phyloP scores from a whole-genome alignment of 1,139 yeast genomes.

The Suhomyces kunorum region DNA sequence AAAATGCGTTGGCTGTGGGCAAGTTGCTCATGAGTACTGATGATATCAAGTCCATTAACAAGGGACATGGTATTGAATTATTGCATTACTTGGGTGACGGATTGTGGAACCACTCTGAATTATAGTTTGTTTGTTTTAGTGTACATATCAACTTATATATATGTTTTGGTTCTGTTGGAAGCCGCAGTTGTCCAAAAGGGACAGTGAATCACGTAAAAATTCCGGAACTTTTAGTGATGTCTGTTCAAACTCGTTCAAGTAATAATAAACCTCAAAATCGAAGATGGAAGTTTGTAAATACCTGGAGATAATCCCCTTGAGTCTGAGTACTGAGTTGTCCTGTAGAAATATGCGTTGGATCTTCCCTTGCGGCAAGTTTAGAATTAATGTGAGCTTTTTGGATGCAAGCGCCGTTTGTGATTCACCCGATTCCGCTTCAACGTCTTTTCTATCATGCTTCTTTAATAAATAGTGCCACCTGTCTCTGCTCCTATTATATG shows the following conservation, averaged over 20 bases:
- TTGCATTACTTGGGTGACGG: constrained; percentile 90
- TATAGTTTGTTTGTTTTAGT: constrained; percentile 1
- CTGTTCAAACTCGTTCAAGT: constrained; percentile 18
- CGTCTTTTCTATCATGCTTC: constrained; percentile 25
- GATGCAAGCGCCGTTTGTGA: neutral
- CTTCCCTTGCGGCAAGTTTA: constrained; percentile 1
- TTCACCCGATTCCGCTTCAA: neutral
- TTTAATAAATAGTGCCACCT: constrained; percentile 31
- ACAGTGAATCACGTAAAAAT: constrained; percentile 34
- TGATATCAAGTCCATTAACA: constrained; percentile 79
- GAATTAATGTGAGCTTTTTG: constrained; percentile 13
- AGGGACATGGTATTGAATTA: constrained; percentile 88
- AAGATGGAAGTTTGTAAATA: constrained; percentile 15
- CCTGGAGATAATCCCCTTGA: constrained; percentile 29
- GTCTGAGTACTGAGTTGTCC: constrained; percentile 30
- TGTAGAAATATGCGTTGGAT: constrained; percentile 23
- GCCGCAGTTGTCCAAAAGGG: constrained; percentile 37
- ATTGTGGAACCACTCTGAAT: constrained; percentile 61
- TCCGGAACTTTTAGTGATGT: constrained; percentile 16
- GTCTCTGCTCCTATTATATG: constrained; percentile 23
- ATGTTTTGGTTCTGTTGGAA: constrained; percentile 30
- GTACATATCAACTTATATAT: constrained; percentile 15
- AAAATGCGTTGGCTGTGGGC: constrained; percentile 87
- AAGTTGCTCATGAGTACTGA: constrained; percentile 84
- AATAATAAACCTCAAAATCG: constrained; percentile 26